Conservation (phyloP, 345 rosid species). For the Anacardium occidentale region DNA sequence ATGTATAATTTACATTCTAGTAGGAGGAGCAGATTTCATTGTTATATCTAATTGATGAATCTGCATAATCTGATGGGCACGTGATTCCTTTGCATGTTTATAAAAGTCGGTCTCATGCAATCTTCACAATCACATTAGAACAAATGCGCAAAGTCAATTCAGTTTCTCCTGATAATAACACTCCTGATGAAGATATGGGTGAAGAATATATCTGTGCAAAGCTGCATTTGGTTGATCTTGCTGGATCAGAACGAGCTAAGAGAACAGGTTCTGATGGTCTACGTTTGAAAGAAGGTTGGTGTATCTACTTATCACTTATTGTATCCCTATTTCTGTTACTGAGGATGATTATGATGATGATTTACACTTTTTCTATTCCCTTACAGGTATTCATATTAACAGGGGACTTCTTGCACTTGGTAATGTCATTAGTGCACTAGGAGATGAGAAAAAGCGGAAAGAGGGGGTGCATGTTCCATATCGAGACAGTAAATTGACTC, state of each 20-base stretch:
- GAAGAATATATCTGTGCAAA: conserved; percentile 78
- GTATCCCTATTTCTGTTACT: not conserved
- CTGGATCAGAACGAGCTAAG: conserved; percentile 90
- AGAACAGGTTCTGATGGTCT: conserved; percentile 82
- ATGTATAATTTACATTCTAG: not conserved
- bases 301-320: conserved; percentile 18
- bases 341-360: conserved; percentile 10
- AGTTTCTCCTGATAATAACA: conserved; percentile 39
- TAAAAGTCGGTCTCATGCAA: conserved; percentile 87
- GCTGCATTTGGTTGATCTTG: conserved; percentile 84
- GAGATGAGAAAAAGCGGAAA: conserved; percentile 81
- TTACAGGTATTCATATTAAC: conserved; percentile 74
- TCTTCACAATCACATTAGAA: conserved; percentile 85
- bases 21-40: conserved; percentile 14
- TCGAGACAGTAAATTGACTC: conserved; percentile 85
- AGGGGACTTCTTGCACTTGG: conserved; percentile 90
- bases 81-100: conserved; percentile 36
- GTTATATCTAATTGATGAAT: conserved; percentile 11
- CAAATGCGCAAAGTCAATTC: conserved; percentile 62
- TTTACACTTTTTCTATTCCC: conserved; percentile 19
- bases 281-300: conserved; percentile 74
- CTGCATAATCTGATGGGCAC: conserved; percentile 27
- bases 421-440: conserved; percentile 83
- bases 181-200: conserved; percentile 52
- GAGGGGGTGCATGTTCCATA: conserved; percentile 83